A percentile compares a stretch with the other conserved stretches of the same genome.
Conservation (phyloP, 768 basidiomycete genomes). For the Lactarius deliciosus region DNA sequence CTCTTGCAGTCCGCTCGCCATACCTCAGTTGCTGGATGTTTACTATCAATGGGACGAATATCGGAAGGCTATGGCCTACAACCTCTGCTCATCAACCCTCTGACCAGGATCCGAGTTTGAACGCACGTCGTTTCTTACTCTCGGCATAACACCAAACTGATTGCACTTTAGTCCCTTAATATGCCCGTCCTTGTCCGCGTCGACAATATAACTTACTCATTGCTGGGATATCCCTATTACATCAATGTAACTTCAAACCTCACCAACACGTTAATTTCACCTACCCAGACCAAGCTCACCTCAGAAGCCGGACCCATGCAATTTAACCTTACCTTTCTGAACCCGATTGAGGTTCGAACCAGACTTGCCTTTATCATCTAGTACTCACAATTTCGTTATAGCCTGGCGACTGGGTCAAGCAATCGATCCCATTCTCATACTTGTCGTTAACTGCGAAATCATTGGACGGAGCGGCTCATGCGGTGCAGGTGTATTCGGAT, state of each 20-base stretch:
- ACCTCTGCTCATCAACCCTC: background rate
- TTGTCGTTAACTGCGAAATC: background rate
- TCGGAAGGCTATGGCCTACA: background rate
- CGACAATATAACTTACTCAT: background rate
- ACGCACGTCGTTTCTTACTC: background rate
- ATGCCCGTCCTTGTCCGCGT: background rate
- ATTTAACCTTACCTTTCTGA: constrained; percentile 1
- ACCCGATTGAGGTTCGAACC: background rate
- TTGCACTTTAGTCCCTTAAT: background rate
- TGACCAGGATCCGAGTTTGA: background rate
- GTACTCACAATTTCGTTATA: background rate
- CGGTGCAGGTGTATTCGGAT: background rate
- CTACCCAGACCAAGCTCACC: background rate
- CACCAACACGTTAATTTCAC: background rate
- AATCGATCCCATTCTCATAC: background rate
- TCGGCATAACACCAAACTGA: background rate
- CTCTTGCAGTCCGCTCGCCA: background rate
- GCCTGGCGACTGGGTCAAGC: background rate
- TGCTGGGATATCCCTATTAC: background rate
- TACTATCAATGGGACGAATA: background rate
- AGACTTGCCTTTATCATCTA: background rate
- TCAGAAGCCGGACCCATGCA: background rate
- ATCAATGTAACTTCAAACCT: background rate
- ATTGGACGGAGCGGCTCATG: background rate
- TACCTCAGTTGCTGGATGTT: background rate